Percentiles rank a stretch among this genome's conserved stretches.
These are phyloP conservation scores for Pavlovales sp. DNA, from an alignment of 208 protist species.

Conservation along the genomic window DNA sequence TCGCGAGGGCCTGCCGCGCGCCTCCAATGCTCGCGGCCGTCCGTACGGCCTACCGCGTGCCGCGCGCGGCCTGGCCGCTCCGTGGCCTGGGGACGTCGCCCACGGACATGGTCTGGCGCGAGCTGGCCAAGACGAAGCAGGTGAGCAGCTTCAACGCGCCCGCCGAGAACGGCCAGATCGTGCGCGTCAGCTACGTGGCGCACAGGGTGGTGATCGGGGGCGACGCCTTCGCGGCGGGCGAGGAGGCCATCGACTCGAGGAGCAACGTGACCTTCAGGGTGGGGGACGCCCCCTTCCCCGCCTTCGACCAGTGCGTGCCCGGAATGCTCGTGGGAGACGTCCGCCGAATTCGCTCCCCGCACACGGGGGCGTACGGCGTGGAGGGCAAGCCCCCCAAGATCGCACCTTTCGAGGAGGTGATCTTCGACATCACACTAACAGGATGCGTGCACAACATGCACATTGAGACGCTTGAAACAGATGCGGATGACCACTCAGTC, in stretches of 20 bases:
- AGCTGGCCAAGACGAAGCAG: neutral
- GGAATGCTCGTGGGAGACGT: neutral
- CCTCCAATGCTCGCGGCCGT: no score
- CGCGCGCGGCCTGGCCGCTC: no score
- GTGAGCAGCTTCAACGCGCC: neutral
- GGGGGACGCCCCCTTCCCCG: neutral
- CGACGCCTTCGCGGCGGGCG: neutral
- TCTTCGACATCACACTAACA: neutral
- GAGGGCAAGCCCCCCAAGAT: neutral
- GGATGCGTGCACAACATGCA: neutral
- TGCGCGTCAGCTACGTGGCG: neutral
- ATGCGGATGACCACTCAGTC: no score
- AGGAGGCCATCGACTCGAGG: neutral
- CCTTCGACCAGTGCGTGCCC: neutral
- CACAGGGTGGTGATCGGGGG: neutral
- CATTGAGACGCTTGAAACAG: neutral
- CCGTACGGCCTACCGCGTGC: no score
- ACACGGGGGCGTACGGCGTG: neutral
- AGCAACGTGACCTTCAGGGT: neutral
- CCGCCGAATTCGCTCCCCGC: neutral
- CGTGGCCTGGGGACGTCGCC: no score
- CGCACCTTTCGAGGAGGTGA: neutral
- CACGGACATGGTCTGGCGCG: no score
- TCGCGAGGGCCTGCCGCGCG: no score
- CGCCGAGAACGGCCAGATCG: neutral